A percentile compares a stretch with the other conserved stretches of the same genome.
Conservation (phyloP, 805 yeast genomes). For the Schwanniomyces sp. region DNA sequence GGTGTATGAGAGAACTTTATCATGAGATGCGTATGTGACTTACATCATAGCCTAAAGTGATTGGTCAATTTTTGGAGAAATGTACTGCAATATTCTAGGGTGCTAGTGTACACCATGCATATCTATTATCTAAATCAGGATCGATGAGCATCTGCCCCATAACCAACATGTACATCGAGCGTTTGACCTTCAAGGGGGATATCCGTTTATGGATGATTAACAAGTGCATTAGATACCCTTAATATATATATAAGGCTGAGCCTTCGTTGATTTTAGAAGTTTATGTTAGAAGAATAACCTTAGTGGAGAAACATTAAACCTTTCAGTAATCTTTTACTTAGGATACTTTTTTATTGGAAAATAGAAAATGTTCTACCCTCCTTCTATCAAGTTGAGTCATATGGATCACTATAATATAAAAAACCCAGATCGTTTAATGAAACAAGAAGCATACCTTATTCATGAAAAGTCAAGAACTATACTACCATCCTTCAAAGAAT, state of each 20-base stretch:
- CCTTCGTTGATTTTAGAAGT: not conserved
- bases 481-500: constrained; percentile 35
- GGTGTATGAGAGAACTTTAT: not conserved
- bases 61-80: not conserved
- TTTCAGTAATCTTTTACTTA: not conserved
- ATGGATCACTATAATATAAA: not conserved
- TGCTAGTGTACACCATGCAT: not conserved
- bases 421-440: not conserved
- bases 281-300: not conserved
- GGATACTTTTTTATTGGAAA: not conserved
- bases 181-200: not conserved
- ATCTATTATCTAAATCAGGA: not conserved
- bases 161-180: not conserved
- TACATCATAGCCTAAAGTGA: not conserved
- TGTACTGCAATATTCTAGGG: not conserved
- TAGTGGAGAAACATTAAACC: too few species aligned
- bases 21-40: not conserved
- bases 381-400: not conserved
- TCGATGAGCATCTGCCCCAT: not conserved
- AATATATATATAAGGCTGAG: not conserved
- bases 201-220: not conserved
- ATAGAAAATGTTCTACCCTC: constrained; percentile 1
- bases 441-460: not conserved
- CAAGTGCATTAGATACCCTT: not conserved
- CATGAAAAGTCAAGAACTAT: constrained; percentile 3